A percentile compares a stretch with the other conserved stretches of the same genome.
These are phyloP conservation scores for Paramecium sexaurelia DNA, from an alignment of 73 alveolate species.

Conservation along the genomic window DNA sequence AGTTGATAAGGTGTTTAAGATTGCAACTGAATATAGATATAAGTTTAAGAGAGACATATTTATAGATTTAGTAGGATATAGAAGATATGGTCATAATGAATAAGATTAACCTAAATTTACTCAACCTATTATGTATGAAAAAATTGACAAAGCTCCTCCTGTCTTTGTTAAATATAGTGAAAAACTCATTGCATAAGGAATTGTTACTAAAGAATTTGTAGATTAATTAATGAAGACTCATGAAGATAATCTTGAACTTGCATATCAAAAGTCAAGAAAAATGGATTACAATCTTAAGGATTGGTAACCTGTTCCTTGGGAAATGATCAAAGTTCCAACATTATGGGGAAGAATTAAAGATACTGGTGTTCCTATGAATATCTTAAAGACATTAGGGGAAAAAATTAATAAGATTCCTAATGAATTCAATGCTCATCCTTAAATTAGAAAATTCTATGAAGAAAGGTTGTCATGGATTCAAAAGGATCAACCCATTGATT, in stretches of 20 bases:
- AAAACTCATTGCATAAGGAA: conserved; percentile 67
- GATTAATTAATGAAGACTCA: conserved; percentile 65
- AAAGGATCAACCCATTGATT: conserved; percentile 72
- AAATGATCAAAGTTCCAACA: conserved; percentile 30
- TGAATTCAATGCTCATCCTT: conserved; percentile 72
- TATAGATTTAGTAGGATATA: conserved; percentile 76
- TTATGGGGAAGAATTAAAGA: conserved; percentile 60
- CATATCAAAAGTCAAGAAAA: conserved; percentile 53
- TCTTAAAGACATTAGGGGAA: conserved; percentile 69
- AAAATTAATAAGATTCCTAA: conserved; percentile 75
- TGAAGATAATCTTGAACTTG: conserved; percentile 73
- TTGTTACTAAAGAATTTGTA: conserved; percentile 62
- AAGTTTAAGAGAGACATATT: conserved; percentile 76
- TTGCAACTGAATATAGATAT: conserved; percentile 82
- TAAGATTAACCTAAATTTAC: conserved; percentile 85
- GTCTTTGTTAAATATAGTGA: conserved; percentile 72
- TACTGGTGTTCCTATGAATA: conserved; percentile 61
- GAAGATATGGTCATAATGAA: conserved; percentile 88
- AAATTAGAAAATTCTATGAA: conserved; percentile 73
- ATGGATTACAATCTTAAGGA: not conserved
- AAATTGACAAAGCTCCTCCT: conserved; percentile 70
- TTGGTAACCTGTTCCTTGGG: conserved; percentile 51
- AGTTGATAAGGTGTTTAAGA: conserved; percentile 69
- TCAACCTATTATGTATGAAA: conserved; percentile 84
- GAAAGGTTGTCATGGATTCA: conserved; percentile 73